Percentiles rank a stretch among this genome's conserved stretches.
phyloP scores from a whole-genome alignment of 2,329 filamentous ascomycete species.

The Pseudodiploospora longispora region DNA sequence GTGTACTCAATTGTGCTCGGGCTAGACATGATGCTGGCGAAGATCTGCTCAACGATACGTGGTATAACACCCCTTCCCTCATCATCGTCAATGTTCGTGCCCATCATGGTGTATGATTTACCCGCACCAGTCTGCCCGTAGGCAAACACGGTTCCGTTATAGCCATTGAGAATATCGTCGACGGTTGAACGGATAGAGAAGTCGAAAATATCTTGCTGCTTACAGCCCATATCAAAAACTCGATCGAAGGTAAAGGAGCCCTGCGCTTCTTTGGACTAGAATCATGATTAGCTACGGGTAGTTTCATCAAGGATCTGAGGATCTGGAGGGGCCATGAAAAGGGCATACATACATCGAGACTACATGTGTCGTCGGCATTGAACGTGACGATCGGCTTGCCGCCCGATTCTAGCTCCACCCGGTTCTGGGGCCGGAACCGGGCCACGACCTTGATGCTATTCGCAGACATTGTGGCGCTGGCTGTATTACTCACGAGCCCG shows the following conservation, averaged over 20 bases:
- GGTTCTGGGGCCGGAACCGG: constrained; percentile 96
- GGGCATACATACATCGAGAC: constrained; percentile 57
- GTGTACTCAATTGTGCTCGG: constrained; percentile 95
- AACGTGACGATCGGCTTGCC: constrained; percentile 90
- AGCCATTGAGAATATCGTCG: constrained; percentile 96
- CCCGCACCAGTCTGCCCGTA: constrained; percentile 97
- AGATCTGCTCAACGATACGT: constrained; percentile 95
- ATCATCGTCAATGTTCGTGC: constrained; percentile 79
- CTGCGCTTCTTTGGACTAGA: constrained; percentile 70
- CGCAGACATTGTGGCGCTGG: constrained; percentile 43
- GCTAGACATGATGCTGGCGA: constrained; percentile 86
- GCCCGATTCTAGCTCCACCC: constrained; percentile 80
- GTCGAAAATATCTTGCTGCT: constrained; percentile 91
- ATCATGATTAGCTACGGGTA: constrained; percentile 15
- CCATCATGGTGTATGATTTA: constrained; percentile 94
- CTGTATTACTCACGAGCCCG: constrained; percentile 13
- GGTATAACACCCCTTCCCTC: constrained; percentile 89
- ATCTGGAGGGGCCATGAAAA: not conserved
- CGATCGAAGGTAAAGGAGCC: constrained; percentile 95
- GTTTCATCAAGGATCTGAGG: not conserved
- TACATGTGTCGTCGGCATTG: constrained; percentile 80
- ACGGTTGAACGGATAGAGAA: constrained; percentile 95
- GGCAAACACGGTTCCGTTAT: constrained; percentile 98
- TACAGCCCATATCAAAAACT: constrained; percentile 89
- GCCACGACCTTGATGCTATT: constrained; percentile 84